A percentile compares a stretch with the other conserved stretches of the same genome.
Evolutionary conservation across 495 filamentous ascomycete species (phyloP).

Genomic region (Umbilicaria muhlenbergii): DNA sequence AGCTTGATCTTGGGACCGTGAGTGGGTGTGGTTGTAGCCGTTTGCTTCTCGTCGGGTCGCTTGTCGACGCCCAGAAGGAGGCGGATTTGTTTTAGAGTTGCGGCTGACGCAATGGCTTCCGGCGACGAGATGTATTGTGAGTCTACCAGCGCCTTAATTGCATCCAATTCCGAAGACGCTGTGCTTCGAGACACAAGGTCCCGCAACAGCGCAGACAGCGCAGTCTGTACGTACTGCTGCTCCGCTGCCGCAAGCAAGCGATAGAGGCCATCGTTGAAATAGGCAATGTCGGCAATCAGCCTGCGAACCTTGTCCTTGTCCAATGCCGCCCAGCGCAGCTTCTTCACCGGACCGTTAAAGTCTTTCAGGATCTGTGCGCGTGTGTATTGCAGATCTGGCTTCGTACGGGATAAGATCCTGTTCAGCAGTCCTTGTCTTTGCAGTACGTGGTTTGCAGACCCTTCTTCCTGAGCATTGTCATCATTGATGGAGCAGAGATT

Average conservation of each 20-base stretch:
- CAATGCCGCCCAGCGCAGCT: slow-evolving; percentile 15
- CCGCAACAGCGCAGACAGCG: not conserved
- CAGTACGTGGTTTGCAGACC: not conserved
- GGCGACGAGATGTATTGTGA: too few relatives aligned
- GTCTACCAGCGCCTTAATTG: too few relatives aligned
- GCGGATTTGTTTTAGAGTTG: too few relatives aligned
- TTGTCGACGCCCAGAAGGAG: too few relatives aligned
- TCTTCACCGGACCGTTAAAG: slow-evolving; percentile 9
- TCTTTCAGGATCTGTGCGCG: slow-evolving; percentile 12
- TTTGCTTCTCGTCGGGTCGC: too few relatives aligned
- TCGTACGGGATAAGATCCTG: not conserved
- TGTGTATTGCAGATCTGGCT: slow-evolving; percentile 2
- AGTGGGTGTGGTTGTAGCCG: too few relatives aligned
- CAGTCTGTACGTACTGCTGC: slow-evolving; percentile 4
- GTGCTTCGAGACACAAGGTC: not conserved
- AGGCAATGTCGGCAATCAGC: slow-evolving; percentile 9
- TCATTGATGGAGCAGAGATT: slow-evolving; percentile 6
- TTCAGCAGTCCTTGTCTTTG: not conserved
- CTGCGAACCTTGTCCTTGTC: slow-evolving; percentile 13
- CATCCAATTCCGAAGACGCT: too few relatives aligned
- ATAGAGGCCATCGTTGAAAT: slow-evolving; percentile 8
- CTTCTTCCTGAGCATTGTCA: not conserved
- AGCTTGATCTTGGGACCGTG: too few relatives aligned
- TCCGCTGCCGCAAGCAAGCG: slow-evolving; percentile 5
- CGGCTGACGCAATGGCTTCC: too few relatives aligned